Base-by-base conservation (phyloP, 164 flowering plant species). In the Euptelea pleiosperma region DNA sequence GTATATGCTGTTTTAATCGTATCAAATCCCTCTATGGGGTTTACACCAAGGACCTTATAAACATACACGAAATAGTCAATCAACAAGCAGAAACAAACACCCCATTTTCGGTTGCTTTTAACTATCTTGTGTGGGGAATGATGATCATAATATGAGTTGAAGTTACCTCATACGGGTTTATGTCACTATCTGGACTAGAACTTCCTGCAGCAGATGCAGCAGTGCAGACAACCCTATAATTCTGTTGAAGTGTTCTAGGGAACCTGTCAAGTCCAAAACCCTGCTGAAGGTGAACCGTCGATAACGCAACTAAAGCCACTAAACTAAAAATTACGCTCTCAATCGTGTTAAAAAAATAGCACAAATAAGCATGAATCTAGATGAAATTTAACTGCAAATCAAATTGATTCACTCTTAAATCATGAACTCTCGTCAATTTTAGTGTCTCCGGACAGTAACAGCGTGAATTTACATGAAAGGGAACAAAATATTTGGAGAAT, bases 131-230 rank as follows among this genome's bases (percentile, higher is more conserved):
- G 6, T n/a, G 28, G 10, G 22, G 3, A 8, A 0, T 6, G 19
- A 42, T 16, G 11, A 57, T 4, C 22, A 11, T 16, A 29, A 2
- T 3, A 10, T 10, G 11, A 28, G 8, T 21, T 45, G 11, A 52
- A 43, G 42, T 37, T 64, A 91, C 98, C 86, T 85, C 91, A 66
- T 89, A 89, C 1, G 98, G 98, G 57, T 87, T 91, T 8, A 70
- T 56, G 25, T 86, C 82, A 57, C 77, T 65, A 59, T 75, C 75
- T 22, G 86, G 58, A 41, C 66, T 70, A 25, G 94, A 81, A 71
- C 81, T 81, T 69, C 96, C 98, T 2, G 96, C 82, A 42, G 94
- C 84, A 52, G 91, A 85, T 25, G 94, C 76, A 44, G 98, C 86
- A 45, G 72, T 61, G 61, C 72, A 74, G 49, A 73, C 58, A 43